These are phyloP conservation scores for Phytophthora ohioensis DNA, from an alignment of 352 stramenopile species.

Conservation along the genomic window DNA sequence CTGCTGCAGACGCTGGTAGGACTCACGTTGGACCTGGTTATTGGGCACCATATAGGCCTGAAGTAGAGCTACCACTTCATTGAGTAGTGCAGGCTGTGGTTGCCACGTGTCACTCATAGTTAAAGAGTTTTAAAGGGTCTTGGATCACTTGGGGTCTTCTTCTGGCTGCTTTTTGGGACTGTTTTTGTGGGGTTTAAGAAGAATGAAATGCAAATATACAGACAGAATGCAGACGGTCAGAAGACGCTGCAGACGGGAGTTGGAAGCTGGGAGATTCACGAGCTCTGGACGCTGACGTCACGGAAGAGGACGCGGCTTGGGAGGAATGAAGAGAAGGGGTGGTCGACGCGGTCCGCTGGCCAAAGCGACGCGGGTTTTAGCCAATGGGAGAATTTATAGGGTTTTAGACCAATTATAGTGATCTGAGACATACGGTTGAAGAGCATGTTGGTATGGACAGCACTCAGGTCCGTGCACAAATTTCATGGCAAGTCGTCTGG, in stretches of 20 bases:
- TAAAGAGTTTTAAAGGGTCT: not conserved
- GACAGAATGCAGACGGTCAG: slow-evolving; percentile 6
- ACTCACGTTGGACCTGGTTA: slow-evolving; percentile 86
- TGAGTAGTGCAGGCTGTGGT: slow-evolving; percentile 75
- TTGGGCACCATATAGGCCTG: slow-evolving; percentile 87
- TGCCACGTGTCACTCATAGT: slow-evolving; percentile 70
- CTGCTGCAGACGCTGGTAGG: slow-evolving; percentile 85
- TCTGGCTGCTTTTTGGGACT: slow-evolving; percentile 1
- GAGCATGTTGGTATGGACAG: slow-evolving; percentile 11
- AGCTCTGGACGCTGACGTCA: not conserved
- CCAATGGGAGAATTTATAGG: slow-evolving; percentile 2
- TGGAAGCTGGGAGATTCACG: not conserved
- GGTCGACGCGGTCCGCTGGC: not conserved
- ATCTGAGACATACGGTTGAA: not conserved
- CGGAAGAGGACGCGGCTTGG: slow-evolving; percentile 8
- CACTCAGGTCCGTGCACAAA: not conserved
- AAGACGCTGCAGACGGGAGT: slow-evolving; percentile 5
- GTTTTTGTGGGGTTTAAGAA: slow-evolving; percentile 14
- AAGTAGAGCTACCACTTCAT: slow-evolving; percentile 81
- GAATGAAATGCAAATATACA: slow-evolving; percentile 22
- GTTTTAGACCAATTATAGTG: not conserved
- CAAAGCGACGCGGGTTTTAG: not conserved
- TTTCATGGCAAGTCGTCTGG: too few species aligned
- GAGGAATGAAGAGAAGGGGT: slow-evolving; percentile 15
- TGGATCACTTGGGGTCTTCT: slow-evolving; percentile 1